phyloP scores from a whole-genome alignment of 306 rosid species.

The Hippophae tibetana region DNA sequence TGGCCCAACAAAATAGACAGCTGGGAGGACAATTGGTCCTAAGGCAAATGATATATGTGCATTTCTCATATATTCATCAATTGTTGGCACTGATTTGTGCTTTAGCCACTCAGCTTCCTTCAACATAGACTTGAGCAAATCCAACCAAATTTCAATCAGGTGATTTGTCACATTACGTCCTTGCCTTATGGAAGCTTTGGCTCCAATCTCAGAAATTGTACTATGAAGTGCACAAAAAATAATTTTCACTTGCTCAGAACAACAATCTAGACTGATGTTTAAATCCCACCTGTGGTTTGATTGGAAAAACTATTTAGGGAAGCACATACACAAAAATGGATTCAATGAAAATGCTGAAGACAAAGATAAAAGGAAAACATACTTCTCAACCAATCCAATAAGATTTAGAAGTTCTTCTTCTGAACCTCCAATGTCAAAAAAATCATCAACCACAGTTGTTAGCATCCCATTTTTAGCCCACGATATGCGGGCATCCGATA shows the following conservation, averaged over 20 bases:
- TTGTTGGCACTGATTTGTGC: conserved; percentile 41
- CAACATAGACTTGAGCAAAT: conserved; percentile 54
- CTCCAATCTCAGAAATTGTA: conserved; percentile 58
- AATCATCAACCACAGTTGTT: conserved; percentile 76
- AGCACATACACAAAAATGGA: not conserved
- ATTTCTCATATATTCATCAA: conserved; percentile 67
- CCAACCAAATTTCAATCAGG: conserved; percentile 55
- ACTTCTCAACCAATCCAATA: conserved; percentile 62
- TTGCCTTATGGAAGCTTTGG: conserved; percentile 45
- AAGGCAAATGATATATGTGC: conserved; percentile 54
- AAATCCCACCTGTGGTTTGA: conserved; percentile 71
- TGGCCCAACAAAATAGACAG: conserved; percentile 68
- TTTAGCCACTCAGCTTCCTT: conserved; percentile 62
- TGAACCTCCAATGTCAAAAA: conserved; percentile 67
- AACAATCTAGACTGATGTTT: conserved; percentile 34
- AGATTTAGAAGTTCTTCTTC: conserved; percentile 62
- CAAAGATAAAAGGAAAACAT: conserved; percentile 16
- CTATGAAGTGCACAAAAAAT: conserved; percentile 48
- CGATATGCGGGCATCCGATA: conserved; percentile 69
- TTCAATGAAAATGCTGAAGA: conserved; percentile 10
- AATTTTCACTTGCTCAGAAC: conserved; percentile 65
- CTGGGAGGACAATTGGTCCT: conserved; percentile 74
- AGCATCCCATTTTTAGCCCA: conserved; percentile 77
- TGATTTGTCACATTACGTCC: conserved; percentile 41
- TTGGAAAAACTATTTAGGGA: not conserved